Evolutionary conservation across 2,329 filamentous ascomycete species (phyloP).

Genomic region (Zopfia rhizophila): DNA sequence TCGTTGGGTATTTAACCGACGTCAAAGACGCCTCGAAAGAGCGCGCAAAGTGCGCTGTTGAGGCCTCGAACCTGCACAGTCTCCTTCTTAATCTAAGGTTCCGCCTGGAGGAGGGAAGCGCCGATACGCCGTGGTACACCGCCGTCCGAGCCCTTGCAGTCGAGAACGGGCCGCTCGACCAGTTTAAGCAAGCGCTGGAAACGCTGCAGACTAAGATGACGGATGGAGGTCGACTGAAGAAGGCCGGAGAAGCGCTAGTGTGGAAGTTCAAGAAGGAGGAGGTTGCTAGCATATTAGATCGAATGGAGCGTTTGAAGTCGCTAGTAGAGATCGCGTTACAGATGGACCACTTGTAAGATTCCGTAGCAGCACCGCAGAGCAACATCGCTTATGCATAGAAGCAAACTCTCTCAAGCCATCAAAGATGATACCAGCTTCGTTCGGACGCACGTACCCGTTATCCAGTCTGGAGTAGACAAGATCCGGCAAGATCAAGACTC

Average conservation of each 20-base stretch:
- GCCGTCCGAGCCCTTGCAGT: conserved; percentile 8
- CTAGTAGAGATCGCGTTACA: conserved; percentile 9
- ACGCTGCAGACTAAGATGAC: conserved; percentile 8
- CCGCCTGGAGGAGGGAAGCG: conserved; percentile 24
- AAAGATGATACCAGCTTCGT: conserved; percentile 8
- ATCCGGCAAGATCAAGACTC: not conserved
- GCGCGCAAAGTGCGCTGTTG: conserved; percentile 19
- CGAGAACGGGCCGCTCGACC: conserved; percentile 20
- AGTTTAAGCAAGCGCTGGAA: conserved; percentile 20
- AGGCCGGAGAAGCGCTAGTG: conserved; percentile 2
- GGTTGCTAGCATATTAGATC: conserved; percentile 7
- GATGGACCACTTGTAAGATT: conserved; percentile 17
- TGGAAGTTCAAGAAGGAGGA: conserved; percentile 13
- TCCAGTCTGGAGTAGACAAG: conserved; percentile 4
- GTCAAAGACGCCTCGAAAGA: conserved; percentile 33
- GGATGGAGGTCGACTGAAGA: conserved; percentile 1
- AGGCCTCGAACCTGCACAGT: conserved; percentile 26
- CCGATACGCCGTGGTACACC: conserved; percentile 26
- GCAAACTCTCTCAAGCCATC: conserved; percentile 27
- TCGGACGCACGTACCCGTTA: conserved; percentile 4
- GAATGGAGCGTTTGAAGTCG: conserved; percentile 14
- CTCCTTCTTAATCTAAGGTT: conserved; percentile 29
- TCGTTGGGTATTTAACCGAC: conserved; percentile 26
- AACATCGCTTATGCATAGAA: conserved; percentile 16
- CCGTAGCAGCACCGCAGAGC: conserved; percentile 9